These are phyloP conservation scores for Pontederia paniculata DNA, from an alignment of 176 grass and related monocot genomes.

Conservation along the genomic window DNA sequence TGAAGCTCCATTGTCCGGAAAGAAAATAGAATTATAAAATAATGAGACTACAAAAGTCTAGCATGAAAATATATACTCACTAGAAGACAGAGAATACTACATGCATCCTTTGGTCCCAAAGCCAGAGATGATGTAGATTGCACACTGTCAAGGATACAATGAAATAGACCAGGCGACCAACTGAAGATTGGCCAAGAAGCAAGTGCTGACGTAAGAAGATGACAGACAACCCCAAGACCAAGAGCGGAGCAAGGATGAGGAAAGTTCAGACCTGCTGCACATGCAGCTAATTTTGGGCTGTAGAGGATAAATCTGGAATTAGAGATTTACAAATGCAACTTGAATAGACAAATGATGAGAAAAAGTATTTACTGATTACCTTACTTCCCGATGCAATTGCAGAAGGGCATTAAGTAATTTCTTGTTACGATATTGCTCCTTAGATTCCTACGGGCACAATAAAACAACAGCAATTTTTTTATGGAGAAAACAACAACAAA, in stretches of 20 bases:
- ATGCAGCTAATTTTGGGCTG: slow-evolving; percentile 84
- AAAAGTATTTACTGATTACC: slow-evolving; percentile 34
- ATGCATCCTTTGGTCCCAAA: slow-evolving; percentile 83
- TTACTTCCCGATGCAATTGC: slow-evolving; percentile 83
- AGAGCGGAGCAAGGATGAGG: slow-evolving; percentile 58
- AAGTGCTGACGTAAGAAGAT: slow-evolving; percentile 86
- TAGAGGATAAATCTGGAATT: slow-evolving; percentile 15
- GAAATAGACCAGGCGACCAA: slow-evolving; percentile 87
- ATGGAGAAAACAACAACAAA: no score
- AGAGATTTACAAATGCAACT: not conserved
- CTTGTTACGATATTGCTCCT: slow-evolving; percentile 94
- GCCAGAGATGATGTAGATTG: slow-evolving; percentile 47
- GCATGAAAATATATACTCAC: no score
- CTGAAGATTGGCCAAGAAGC: slow-evolving; percentile 89
- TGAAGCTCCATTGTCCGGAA: not conserved
- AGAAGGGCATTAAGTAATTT: slow-evolving; percentile 85
- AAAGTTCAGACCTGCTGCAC: slow-evolving; percentile 76
- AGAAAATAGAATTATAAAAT: not conserved
- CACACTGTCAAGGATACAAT: slow-evolving; percentile 78
- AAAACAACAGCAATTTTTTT: not conserved
- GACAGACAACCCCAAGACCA: slow-evolving; percentile 75
- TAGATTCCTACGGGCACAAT: slow-evolving; percentile 50
- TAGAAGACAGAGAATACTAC: slow-evolving; percentile 87
- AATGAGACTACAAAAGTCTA: not conserved
- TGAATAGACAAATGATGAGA: slow-evolving; percentile 10